These are phyloP conservation scores for Collariella sp. DNA, from an alignment of 495 filamentous ascomycete genomes.

Conservation along the genomic window DNA sequence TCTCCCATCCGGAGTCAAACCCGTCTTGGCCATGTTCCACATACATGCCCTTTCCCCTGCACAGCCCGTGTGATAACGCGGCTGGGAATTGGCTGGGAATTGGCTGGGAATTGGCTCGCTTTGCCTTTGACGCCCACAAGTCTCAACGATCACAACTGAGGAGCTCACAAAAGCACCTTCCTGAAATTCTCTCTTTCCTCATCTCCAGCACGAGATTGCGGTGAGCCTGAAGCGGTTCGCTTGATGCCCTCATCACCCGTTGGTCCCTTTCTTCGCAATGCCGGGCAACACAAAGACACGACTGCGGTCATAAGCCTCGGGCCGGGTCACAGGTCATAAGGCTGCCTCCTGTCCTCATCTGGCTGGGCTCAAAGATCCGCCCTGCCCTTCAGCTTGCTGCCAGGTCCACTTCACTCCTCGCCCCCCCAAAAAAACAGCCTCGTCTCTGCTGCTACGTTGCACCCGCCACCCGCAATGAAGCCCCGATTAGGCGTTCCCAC, in stretches of 20 bases:
- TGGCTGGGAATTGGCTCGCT: too few species aligned
- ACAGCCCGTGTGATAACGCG: too few species aligned
- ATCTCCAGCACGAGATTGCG: background rate
- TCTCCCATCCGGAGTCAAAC: too few species aligned
- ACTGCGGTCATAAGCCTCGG: background rate
- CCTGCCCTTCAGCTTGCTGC: background rate
- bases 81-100: too few species aligned
- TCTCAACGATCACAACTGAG: too few species aligned
- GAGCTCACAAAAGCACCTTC: background rate
- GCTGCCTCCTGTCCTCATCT: background rate
- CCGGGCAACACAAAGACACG: background rate
- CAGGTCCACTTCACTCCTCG: background rate
- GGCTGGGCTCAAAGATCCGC: background rate
- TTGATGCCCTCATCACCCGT: background rate
- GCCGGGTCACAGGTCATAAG: background rate
- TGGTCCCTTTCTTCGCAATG: background rate
- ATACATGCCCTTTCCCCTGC: too few species aligned
- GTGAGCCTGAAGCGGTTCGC: background rate
- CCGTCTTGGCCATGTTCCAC: too few species aligned
- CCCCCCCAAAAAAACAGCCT: background rate
- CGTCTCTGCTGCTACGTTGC: background rate
- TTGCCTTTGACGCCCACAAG: too few species aligned
- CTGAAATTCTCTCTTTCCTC: background rate
- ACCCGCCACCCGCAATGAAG: slow-evolving; percentile 13
- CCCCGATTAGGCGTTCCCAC: slow-evolving; percentile 19